phyloP scores from a whole-genome alignment of 108 stramenopile genomes.

The Discostella stelligeroides region DNA sequence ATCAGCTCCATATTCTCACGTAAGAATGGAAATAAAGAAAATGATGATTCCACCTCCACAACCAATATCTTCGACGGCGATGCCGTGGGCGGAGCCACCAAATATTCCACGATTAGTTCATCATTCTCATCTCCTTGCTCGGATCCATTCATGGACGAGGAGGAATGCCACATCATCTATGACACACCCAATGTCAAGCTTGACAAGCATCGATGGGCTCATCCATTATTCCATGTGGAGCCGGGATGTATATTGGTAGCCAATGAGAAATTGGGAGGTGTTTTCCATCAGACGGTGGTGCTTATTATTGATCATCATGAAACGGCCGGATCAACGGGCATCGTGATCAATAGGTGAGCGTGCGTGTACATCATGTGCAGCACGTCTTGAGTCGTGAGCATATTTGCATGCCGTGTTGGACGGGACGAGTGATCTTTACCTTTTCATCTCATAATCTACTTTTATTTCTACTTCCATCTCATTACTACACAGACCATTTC shows the following conservation, averaged over 20 bases:
- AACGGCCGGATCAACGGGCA: conserved; percentile 71
- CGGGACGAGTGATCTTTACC: too few species aligned
- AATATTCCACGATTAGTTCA: conserved; percentile 24
- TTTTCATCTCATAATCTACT: conserved; percentile 3
- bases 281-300: conserved; percentile 89
- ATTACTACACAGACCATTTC: conserved; percentile 59
- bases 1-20: conserved; percentile 74
- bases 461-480: conserved; percentile 4
- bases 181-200: conserved; percentile 53
- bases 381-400: too few species aligned
- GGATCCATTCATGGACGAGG: conserved; percentile 80
- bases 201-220: conserved; percentile 87
- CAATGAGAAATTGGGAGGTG: conserved; percentile 87
- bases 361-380: too few species aligned
- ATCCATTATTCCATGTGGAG: conserved; percentile 78
- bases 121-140: conserved; percentile 36
- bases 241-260: conserved; percentile 86
- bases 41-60: conserved; percentile 15
- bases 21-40: conserved; percentile 32
- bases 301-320: conserved; percentile 87
- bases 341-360: conserved; percentile 89
- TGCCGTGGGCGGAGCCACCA: conserved; percentile 60
- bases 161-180: conserved; percentile 74
- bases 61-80: conserved; percentile 69
- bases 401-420: too few species aligned